Base-by-base conservation (phyloP, 2,329 filamentous ascomycete species). In the Bipolaris oryzae region DNA sequence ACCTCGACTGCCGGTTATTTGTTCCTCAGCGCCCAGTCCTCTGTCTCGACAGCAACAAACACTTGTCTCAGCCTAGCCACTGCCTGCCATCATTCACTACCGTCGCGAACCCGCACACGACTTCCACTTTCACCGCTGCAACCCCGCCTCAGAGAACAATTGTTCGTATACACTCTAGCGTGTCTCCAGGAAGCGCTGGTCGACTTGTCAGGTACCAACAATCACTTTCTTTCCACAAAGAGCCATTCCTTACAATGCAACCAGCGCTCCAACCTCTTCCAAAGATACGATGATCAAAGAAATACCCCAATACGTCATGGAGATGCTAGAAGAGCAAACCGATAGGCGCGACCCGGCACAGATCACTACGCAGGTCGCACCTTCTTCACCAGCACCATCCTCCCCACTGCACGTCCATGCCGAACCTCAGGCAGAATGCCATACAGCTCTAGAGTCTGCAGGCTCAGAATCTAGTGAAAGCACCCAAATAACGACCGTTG, bases 321-420 rank as follows among this genome's bases (percentile, higher is more conserved):
- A 31, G 3, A 44, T 16, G n/a, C 21, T 18, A 44, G 23, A 31
- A 3, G n/a, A 44, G n/a, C n/a, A 28, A 15, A 9, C 41, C 15
- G 20, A 11, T n/a, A 18, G 13, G 15, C 25, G 23, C 42, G 16
- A 18, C 25, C 34, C 53, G 42, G 13, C 25, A 15, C 34, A 52
- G 53, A 20, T 35, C 11, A 41, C 37, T 15, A 35, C 41, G 35
- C 25, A 51, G 48, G 48, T 46, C 53, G 53, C 53, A 43, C 42
- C 48, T 52, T 18, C 53, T 51, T 13, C 34, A 47, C 18, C 31
- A 5, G 23, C 31, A 10, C 20, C 41, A 35, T 25, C 48, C 15
- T 20, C 21, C 41, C 39, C 53, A 42, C 42, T 42, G 16, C 35
- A 35, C 48, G 34, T 49, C 21, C 20, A n/a, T n/a, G 20, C 31